Conservation (phyloP, 2,329 filamentous ascomycete species). For the Dichotomopilus funicola region DNA sequence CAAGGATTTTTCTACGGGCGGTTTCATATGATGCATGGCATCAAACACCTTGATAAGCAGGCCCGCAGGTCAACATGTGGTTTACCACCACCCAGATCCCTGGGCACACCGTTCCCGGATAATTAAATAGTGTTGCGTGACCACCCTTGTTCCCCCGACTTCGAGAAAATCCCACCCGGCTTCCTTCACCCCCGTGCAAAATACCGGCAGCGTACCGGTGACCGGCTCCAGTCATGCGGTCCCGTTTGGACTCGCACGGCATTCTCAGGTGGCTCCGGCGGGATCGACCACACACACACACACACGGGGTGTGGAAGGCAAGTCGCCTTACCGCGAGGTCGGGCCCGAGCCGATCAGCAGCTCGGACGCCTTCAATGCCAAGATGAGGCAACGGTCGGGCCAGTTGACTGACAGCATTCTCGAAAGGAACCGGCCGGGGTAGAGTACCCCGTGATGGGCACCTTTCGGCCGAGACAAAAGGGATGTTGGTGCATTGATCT, state of each 20-base stretch:
- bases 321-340: neutral
- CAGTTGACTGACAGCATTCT: neutral
- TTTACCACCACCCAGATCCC: no score
- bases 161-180: no score
- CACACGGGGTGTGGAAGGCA: neutral
- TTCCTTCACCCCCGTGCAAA: no score
- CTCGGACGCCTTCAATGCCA: conserved; percentile 7
- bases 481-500: neutral
- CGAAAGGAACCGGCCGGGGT: neutral
- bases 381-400: conserved; percentile 6
- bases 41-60: no score
- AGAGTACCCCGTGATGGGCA: neutral
- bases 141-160: no score
- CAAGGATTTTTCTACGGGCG: no score
- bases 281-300: no score
- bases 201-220: no score
- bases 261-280: neutral
- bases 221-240: neutral
- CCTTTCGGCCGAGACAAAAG: conserved; percentile 2
- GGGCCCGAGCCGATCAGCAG: neutral
- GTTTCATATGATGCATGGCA: no score
- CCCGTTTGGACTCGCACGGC: conserved; percentile 3
- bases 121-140: no score
- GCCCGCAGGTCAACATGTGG: no score
- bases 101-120: no score